phyloP scores from a whole-genome alignment of 2,329 filamentous ascomycete genomes.

The Conoideocrella luteorostrata region DNA sequence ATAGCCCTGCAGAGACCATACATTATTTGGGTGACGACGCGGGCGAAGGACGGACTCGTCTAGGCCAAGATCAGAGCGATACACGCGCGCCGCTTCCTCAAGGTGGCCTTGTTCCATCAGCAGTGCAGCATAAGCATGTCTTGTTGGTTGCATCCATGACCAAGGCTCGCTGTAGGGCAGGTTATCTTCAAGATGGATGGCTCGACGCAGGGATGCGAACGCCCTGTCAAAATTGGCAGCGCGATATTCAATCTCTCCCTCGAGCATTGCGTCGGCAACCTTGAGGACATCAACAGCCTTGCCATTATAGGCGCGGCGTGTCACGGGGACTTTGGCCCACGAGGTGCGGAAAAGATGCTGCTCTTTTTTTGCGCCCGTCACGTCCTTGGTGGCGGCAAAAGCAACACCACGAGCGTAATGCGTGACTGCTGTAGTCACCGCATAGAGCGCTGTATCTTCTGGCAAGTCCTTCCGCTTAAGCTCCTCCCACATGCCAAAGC shows the following conservation, averaged over 20 bases:
- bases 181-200: slow-evolving; percentile 50
- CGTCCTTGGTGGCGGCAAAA: slow-evolving; percentile 45
- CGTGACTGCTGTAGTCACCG: slow-evolving; percentile 56
- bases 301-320: slow-evolving; percentile 37
- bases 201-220: slow-evolving; percentile 46
- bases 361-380: slow-evolving; percentile 44
- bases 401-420: slow-evolving; percentile 63
- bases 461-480: slow-evolving; percentile 49
- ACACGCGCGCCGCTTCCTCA: slow-evolving; percentile 45
- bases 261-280: slow-evolving; percentile 56
- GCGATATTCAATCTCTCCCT: slow-evolving; percentile 66
- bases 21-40: slow-evolving; percentile 59
- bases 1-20: slow-evolving; percentile 65
- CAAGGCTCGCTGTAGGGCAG: slow-evolving; percentile 64
- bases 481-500: slow-evolving; percentile 63
- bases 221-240: slow-evolving; percentile 47
- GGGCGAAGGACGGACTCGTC: slow-evolving; percentile 50
- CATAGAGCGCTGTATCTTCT: slow-evolving; percentile 50
- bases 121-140: slow-evolving; percentile 61
- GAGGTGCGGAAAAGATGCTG: slow-evolving; percentile 43
- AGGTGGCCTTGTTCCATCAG: slow-evolving; percentile 54
- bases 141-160: slow-evolving; percentile 66
- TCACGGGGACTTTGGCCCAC: slow-evolving; percentile 40
- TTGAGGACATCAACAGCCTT: slow-evolving; percentile 43
- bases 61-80: slow-evolving; percentile 51